Base-by-base conservation (phyloP, 2,329 filamentous ascomycete species). In the Fusarium sp. region DNA sequence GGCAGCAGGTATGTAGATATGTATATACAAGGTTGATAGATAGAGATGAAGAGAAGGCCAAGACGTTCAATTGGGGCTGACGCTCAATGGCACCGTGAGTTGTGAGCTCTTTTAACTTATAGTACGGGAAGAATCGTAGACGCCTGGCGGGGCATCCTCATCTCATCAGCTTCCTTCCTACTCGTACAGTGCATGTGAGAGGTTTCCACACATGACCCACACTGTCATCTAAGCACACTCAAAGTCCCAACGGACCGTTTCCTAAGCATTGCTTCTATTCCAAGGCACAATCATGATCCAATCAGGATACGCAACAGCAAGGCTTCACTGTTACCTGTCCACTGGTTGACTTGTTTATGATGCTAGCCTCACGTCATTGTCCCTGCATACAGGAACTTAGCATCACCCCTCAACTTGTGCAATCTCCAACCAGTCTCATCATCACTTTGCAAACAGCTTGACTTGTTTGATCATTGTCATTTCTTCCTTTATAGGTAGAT, bases 51-150 rank as follows among this genome's bases (percentile, higher is more conserved):
- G 7, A 35, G 13, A 54, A 52, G 24, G 24, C 18, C 37, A 18
- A 45, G 20, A 47, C 47, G 47, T 8, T 52, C 47, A 52, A 52
- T 31, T 24, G 66, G 37, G 42, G 61, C 38, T 27, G 61, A 37
- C 40, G 56, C 45, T 50, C 27, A 65, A 61, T 64, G 54, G 34
- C 47, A 62, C 45, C 45, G 35, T 22, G 14, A 45, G 42, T 54
- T 52, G 67, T 72, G 68, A 67, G 69, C 62, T 67, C 74, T 67
- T 75, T 71, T 52, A 40, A 14, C 37, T 52, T 42, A n/a, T 61
- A 69, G 69, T 66, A 63, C 68, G 72, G 72, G 40, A 66, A 72
- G 73, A 77, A 74, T 77, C 72, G 72, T 69, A 56, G 70, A 69
- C 64, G 64, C 40, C 42, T 62, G 62, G 75, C 75, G 73, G 75